Evolutionary conservation across 2,329 filamentous ascomycete genomes (phyloP), one percentile per base, ranked within the genome.

Genomic region (Microcera coccophila): DNA sequence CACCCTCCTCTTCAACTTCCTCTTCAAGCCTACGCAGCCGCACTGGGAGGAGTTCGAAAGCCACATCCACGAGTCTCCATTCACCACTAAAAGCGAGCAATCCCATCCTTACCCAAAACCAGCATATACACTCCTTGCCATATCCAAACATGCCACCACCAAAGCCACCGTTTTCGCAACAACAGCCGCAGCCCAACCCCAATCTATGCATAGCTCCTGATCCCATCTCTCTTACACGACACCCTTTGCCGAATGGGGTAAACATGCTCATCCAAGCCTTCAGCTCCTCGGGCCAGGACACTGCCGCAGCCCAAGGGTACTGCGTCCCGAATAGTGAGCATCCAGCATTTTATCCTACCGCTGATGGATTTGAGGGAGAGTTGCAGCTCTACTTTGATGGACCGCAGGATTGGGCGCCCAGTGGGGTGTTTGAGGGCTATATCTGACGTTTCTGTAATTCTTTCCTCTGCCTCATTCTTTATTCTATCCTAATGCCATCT

Each of bases 361-460:
- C 66, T 33, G 73, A 75, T 42, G 72, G 72, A 2, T 76, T 69
- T 45, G 68, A 73, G 47, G 62, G 57, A 8, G 73, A 75, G 53
- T 52, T 76, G 39, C 68, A 70, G 46, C 65, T 64, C 36, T 70
- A 70, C 41, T 64, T 73, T 18, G 61, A 70, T 29, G 71, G 70
- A 2, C 56, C 63, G 2, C 49, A 51, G 17, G 49, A 56, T 18
- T 57, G 54, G 55, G 20, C 55, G 22, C 33, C 44, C 11, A 49
- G 28, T 3, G 51, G 53, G n/a, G 40, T 58, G 4, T 59, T 59
- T 28, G 51, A 52, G 14, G 45, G 47, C 8, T 59, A 52, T 7
- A 38, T 17, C 34, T 58, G 22, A 32, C 29, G 5, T 8, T 32
- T 8, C 11, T 16, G 24, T 8, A 8, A 28, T 28, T 9, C 9